These are phyloP conservation scores for Taphrina deformans DNA, from an alignment of 1,139 yeast species.

Conservation along the genomic window DNA sequence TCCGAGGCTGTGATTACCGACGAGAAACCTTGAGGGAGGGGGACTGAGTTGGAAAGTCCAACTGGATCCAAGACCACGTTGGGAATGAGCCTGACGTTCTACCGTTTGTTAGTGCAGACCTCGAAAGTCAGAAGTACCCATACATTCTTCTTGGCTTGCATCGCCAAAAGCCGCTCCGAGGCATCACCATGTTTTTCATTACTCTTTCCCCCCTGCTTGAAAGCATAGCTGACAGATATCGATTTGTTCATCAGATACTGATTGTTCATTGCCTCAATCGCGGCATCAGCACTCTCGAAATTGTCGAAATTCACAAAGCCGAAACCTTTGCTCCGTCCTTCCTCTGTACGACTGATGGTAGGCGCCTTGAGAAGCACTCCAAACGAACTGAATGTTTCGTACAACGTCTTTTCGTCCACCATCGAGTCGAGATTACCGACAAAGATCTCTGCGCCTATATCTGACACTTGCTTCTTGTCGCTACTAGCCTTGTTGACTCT, in stretches of 20 bases:
- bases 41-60: neutral
- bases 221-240: slow-evolving; percentile 67
- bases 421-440: slow-evolving; percentile 70
- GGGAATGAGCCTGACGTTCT: slow-evolving; percentile 11
- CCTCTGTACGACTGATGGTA: slow-evolving; percentile 54
- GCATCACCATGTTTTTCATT: slow-evolving; percentile 74
- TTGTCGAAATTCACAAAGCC: slow-evolving; percentile 65
- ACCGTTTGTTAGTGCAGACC: no score
- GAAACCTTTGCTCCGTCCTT: slow-evolving; percentile 59
- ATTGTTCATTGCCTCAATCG: slow-evolving; percentile 68
- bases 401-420: slow-evolving; percentile 62
- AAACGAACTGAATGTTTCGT: slow-evolving; percentile 65
- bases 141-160: slow-evolving; percentile 55
- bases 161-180: slow-evolving; percentile 71
- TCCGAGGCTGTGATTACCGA: neutral
- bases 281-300: slow-evolving; percentile 71
- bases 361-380: slow-evolving; percentile 63
- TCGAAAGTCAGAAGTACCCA: no score
- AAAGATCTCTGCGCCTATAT: slow-evolving; percentile 74
- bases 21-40: neutral
- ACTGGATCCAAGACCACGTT: neutral
- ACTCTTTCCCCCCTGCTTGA: slow-evolving; percentile 53
- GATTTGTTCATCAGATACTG: slow-evolving; percentile 67
- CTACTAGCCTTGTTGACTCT: slow-evolving; percentile 58
- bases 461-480: slow-evolving; percentile 46